phyloP scores from a whole-genome alignment of 805 yeast genomes.

The Kuraishia cidri region DNA sequence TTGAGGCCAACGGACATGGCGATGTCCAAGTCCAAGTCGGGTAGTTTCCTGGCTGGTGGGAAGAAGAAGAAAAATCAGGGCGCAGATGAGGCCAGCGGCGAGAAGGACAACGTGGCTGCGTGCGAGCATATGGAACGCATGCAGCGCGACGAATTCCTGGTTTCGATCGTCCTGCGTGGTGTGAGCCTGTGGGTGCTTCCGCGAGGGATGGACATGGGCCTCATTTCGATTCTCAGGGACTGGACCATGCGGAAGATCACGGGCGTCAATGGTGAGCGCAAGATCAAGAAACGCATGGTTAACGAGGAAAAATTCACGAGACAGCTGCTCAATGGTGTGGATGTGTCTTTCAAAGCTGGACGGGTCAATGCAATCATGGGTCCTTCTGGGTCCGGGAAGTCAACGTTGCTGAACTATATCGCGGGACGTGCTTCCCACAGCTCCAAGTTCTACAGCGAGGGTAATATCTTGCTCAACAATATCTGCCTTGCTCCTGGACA shows the following conservation, averaged over 20 bases:
- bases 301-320: neutral
- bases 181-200: constrained; percentile 6
- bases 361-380: constrained; percentile 60
- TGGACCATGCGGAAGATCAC: neutral
- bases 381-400: constrained; percentile 65
- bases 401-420: constrained; percentile 46
- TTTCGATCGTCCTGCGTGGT: constrained; percentile 4
- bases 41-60: constrained; percentile 4
- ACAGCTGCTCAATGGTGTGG: constrained; percentile 23
- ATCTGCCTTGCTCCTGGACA: constrained; percentile 15
- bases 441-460: constrained; percentile 12
- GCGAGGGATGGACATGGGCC: constrained; percentile 1
- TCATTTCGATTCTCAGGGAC: constrained; percentile 2
- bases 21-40: constrained; percentile 21
- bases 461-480: constrained; percentile 29
- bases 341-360: constrained; percentile 39
- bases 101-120: neutral
- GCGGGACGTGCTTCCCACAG: constrained; percentile 36
- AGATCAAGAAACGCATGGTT: constrained; percentile 3
- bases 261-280: neutral
- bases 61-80: neutral
- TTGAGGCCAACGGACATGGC: constrained; percentile 35
- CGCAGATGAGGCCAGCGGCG: neutral
- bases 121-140: constrained; percentile 1
- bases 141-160: neutral